Conservation (phyloP, 192 early-diverging fungal species). For the Backusella morwellensis region DNA sequence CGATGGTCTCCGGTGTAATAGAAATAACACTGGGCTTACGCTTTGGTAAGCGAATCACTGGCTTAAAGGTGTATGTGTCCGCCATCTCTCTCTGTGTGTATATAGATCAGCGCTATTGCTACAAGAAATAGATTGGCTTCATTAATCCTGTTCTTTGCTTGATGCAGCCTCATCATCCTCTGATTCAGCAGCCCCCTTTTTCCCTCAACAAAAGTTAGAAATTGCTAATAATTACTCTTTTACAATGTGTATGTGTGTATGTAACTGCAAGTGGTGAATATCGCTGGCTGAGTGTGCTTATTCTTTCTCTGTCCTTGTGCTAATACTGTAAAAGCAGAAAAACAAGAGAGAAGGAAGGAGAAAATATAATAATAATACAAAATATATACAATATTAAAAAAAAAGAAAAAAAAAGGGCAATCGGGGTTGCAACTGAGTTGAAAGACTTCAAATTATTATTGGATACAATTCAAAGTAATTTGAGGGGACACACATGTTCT, state of each 20-base stretch:
- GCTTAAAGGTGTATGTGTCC: neutral
- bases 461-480: no score
- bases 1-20: neutral
- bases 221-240: no score
- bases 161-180: neutral
- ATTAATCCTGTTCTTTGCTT: neutral
- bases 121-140: neutral
- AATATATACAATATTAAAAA: neutral
- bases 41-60: conserved; percentile 5
- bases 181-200: no score
- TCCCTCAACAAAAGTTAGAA: no score
- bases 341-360: neutral
- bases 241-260: neutral
- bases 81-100: neutral
- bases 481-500: no score
- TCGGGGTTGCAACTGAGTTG: neutral
- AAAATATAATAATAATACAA: neutral
- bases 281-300: neutral
- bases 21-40: conserved; percentile 6
- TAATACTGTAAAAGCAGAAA: neutral
- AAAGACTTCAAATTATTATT: neutral
- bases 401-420: neutral
- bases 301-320: neutral
- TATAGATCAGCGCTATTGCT: neutral
- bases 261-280: neutral